Evolutionary conservation across 306 rosid species (phyloP), one percentile per base, ranked within the genome.

Genomic region (Citrullus amarus): DNA sequence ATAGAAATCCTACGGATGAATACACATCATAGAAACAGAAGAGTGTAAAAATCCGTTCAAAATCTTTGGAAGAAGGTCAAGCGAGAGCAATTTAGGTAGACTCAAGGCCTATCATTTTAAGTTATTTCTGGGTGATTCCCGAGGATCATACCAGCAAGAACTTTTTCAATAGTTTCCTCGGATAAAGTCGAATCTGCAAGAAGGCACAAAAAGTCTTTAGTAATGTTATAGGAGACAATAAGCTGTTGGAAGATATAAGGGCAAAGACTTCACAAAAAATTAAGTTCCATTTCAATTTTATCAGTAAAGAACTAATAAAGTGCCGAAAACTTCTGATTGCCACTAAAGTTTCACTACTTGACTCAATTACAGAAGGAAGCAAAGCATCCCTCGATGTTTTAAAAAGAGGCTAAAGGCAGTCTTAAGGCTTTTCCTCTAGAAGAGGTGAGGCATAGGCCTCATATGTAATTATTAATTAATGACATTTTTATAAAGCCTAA

Each of bases 131-230:
- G 65, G 81, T 39, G 72, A 78, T 16, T 46, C 41, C 30, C 63
- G 25, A 70, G 80, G 80, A 83, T 72, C 60, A 17, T 84, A 91
- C 98, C 98, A 36, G 95, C 85, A 79, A 90, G 57, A 79, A 86
- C 15, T 62, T 90, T 93, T 72, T 89, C 84, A 67, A 88, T 56
- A 50, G 81, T 87, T 77, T 86, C 95, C 88, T 90, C 96, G 0
- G 98, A 87, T 12, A 91, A 77, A 53, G 85, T 80, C 75, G 90
- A 82, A 87, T 79, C 97, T 86, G 85, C 86, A 62, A 62, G 85
- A 80, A 81, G 69, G 79, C 68, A 82, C 63, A 70, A 79, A 75
- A 73, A 82, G 22, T 73, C 56, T 53, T 63, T 15, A n/a, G 36
- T 54, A 76, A 72, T 25, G n/a, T 50, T 13, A 72, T 48, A 48